These are phyloP conservation scores for Blastomyces silverae DNA, from an alignment of 2,329 filamentous ascomycete species.

Conservation along the genomic window DNA sequence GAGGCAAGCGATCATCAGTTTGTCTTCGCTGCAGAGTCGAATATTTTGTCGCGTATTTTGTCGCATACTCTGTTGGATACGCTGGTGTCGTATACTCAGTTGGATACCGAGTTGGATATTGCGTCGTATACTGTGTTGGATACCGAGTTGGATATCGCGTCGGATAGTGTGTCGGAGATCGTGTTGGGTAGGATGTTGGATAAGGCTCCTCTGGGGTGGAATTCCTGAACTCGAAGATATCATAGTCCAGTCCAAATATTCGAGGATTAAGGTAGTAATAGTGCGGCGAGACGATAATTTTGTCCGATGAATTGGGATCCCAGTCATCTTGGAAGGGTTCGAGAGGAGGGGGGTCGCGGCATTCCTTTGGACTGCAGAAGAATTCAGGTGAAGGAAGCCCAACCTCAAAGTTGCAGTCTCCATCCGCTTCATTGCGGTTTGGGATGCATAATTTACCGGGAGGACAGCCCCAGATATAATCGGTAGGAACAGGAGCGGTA, in stretches of 20 bases:
- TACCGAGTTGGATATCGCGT: neutral
- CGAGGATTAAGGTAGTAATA: conserved; percentile 61
- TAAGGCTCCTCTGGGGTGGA: conserved; percentile 7
- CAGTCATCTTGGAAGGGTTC: neutral
- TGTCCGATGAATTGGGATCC: neutral
- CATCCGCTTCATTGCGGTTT: conserved; percentile 27
- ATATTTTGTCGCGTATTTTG: neutral
- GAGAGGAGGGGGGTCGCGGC: conserved; percentile 18
- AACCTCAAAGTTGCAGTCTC: conserved; percentile 37
- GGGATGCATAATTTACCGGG: conserved; percentile 41
- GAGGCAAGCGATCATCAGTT: conserved; percentile 20
- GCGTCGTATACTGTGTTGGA: neutral
- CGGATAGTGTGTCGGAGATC: neutral
- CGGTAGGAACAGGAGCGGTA: conserved; percentile 23
- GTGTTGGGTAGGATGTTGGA: neutral
- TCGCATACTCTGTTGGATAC: neutral
- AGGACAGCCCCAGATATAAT: conserved; percentile 38
- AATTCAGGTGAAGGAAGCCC: conserved; percentile 37
- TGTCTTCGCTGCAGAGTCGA: conserved; percentile 22
- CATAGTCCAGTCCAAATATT: conserved; percentile 57
- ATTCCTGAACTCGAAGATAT: conserved; percentile 49
- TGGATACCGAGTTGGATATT: too few species aligned
- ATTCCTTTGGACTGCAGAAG: conserved; percentile 37
- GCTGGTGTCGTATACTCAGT: neutral
- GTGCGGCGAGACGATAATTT: conserved; percentile 37